Evolutionary conservation across 2,329 filamentous ascomycete genomes (phyloP), one percentile per base, ranked within the genome.

Genomic region (Colletotrichum sp.): DNA sequence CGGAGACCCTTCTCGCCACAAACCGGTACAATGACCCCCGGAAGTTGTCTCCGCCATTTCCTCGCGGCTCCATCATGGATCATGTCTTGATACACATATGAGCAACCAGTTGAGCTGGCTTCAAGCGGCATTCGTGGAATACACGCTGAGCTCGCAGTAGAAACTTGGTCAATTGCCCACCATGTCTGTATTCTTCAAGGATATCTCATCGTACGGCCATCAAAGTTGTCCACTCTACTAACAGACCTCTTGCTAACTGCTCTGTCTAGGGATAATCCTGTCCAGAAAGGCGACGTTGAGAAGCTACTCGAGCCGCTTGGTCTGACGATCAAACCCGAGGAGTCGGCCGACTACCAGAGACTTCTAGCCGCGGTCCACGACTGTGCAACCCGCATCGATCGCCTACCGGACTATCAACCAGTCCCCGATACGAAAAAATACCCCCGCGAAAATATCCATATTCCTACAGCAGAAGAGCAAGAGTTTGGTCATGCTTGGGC

Each of bases 281-380:
- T 88, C 12, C 83, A 83, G 14, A 77, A 81, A 24, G 86, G 84
- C 2, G 85, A 87, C 74, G 86, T 83, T 2, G 81, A 86, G 36
- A 78, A 80, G 1, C 78, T 86, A 3, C 78, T 88, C 1, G 69
- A 79, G 43, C 80, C 82, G 8, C 79, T 88, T 5, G 85, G 85
- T 8, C 75, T 88, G 7, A 79, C 78, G 1, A 80, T 88, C 16
- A 79, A 83, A 7, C 78, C 82, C 0, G 79, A 83, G 14, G 85
- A 88, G 52, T 82, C 83, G 1, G 80, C 80, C 24, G 87, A 90
- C 74, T 90, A 89, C 72, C 82, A 86, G 24, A 85, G 85, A 12
- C 84, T 90, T 1, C 83, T 90, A 0, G 88, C 88, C 21, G 89
- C 88, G 1, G 85, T 90, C 1, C 88, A 90, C 72, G 88, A 90